Evolutionary conservation across 495 filamentous ascomycete genomes (phyloP).

Genomic region (Podospora comata): DNA sequence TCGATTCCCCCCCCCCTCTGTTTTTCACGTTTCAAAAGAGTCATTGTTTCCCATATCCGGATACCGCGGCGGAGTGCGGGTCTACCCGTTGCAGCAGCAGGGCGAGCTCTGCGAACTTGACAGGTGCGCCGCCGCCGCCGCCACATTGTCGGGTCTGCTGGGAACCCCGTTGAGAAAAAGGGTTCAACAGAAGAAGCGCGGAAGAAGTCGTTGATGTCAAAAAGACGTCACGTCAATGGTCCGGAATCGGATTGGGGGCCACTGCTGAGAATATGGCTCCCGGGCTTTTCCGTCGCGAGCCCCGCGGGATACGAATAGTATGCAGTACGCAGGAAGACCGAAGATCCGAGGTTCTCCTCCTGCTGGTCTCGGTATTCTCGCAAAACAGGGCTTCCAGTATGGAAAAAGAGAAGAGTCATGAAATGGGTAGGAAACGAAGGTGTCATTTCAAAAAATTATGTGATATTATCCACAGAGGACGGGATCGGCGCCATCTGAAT

Average conservation of each 20-base stretch:
- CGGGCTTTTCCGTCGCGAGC: background rate
- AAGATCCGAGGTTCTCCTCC: background rate
- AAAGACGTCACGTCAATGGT: slow-evolving; percentile 5
- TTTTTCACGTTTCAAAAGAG: background rate
- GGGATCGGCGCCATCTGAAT: background rate
- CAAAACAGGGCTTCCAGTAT: background rate
- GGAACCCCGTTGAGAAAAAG: background rate
- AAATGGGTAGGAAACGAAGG: background rate
- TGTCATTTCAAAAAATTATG: background rate
- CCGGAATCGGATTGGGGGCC: slow-evolving; percentile 1
- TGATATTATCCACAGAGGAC: background rate
- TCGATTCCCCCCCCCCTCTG: background rate
- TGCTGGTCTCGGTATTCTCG: background rate
- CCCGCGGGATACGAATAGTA: background rate
- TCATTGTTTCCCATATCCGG: background rate
- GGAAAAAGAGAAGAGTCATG: background rate
- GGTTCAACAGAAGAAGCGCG: background rate
- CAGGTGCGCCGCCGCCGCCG: background rate
- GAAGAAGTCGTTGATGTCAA: slow-evolving; percentile 6
- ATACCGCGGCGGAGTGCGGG: background rate
- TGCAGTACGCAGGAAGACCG: background rate
- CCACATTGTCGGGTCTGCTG: background rate
- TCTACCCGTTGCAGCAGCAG: background rate
- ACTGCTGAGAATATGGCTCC: background rate
- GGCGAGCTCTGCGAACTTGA: background rate